These are phyloP conservation scores for Silene conica DNA, from an alignment of 148 eudicot genomes.

Conservation along the genomic window DNA sequence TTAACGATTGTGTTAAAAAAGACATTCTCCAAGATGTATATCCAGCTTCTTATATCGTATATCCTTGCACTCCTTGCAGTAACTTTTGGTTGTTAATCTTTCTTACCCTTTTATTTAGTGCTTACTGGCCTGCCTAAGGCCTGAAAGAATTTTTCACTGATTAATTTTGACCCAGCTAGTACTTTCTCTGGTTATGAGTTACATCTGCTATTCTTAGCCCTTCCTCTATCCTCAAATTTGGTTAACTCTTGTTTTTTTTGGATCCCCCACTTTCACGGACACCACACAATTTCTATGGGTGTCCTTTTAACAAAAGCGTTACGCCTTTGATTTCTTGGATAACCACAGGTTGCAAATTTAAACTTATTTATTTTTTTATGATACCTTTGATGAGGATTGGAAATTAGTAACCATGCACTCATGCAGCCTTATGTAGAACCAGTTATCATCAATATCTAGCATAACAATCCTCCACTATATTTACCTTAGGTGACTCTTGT, in stretches of 20 bases:
- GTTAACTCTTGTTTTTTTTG: neutral
- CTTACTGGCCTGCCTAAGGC: neutral
- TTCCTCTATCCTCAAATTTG: neutral
- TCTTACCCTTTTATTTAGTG: neutral
- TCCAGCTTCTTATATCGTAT: no score
- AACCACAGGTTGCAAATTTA: neutral
- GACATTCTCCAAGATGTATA: no score
- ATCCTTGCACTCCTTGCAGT: no score
- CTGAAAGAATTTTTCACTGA: neutral
- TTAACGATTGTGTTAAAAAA: no score
- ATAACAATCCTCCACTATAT: neutral
- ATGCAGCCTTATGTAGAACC: neutral
- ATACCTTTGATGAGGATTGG: neutral
- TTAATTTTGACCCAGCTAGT: neutral
- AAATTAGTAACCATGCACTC: neutral
- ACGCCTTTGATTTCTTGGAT: neutral
- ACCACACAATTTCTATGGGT: neutral
- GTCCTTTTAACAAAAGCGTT: neutral
- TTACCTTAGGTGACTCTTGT: neutral
- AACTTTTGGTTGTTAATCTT: neutral
- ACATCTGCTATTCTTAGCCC: neutral
- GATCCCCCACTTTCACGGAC: neutral
- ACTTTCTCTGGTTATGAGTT: slow-evolving; percentile 1
- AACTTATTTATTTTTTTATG: neutral
- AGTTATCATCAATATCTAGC: neutral